Conservation (phyloP, 78 protist species). For the Tieghemostelium lacteum region DNA sequence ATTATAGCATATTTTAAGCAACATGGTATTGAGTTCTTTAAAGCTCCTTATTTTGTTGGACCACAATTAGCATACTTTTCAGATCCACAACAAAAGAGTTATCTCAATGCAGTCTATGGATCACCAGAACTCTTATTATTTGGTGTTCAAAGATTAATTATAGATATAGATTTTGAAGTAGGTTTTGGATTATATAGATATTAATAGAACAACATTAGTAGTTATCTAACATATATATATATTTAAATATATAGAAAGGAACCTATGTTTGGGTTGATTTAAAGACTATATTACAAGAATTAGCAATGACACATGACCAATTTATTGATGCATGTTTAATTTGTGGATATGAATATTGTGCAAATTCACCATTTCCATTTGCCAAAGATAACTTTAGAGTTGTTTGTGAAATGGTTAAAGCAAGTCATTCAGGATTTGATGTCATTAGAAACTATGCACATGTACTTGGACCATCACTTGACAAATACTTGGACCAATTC, state of each 20-base stretch:
- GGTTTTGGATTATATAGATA: not conserved
- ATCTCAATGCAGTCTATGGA: constrained; percentile 73
- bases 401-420: constrained; percentile 66
- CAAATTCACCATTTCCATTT: not conserved
- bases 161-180: constrained; percentile 70
- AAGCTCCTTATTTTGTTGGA: constrained; percentile 54
- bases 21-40: constrained; percentile 45
- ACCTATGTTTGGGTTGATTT: constrained; percentile 60
- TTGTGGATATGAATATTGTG: constrained; percentile 62
- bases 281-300: constrained; percentile 31
- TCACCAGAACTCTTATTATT: constrained; percentile 38
- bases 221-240: not conserved
- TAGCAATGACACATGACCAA: constrained; percentile 64
- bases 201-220: not conserved
- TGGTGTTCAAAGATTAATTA: constrained; percentile 71
- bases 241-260: constrained; percentile 36
- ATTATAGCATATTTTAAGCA: constrained; percentile 48
- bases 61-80: constrained; percentile 64
- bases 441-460: constrained; percentile 22
- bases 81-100: constrained; percentile 69
- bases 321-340: constrained; percentile 64
- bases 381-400: constrained; percentile 18
- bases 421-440: constrained; percentile 25
- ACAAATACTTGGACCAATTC: constrained; percentile 47
- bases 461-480: not conserved